Conservation (phyloP, 2,329 filamentous ascomycete genomes). For the Penicillium sp. region DNA sequence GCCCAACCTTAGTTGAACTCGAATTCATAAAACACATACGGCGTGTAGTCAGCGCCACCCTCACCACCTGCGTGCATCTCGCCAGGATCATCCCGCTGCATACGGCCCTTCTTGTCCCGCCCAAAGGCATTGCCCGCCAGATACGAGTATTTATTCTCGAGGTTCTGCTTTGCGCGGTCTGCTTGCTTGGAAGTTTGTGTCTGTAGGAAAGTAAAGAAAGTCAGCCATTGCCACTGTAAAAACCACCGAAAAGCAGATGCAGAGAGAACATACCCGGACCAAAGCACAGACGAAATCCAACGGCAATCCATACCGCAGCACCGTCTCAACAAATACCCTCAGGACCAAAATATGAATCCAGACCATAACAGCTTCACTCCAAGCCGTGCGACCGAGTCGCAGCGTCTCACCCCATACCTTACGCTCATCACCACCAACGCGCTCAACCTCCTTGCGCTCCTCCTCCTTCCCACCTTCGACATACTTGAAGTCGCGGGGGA, state of each 20-base stretch:
- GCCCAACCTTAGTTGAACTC: constrained; percentile 62
- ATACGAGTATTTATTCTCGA: constrained; percentile 85
- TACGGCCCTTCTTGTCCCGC: constrained; percentile 86
- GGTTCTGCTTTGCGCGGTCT: constrained; percentile 72
- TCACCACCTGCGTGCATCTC: constrained; percentile 76
- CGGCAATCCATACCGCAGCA: constrained; percentile 91
- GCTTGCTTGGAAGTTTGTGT: constrained; percentile 71
- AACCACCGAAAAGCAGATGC: not conserved
- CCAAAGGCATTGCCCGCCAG: constrained; percentile 92
- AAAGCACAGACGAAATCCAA: constrained; percentile 83
- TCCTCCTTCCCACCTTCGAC: constrained; percentile 85
- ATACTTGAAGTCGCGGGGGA: constrained; percentile 89
- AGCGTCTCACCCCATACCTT: constrained; percentile 92
- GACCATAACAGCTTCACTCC: constrained; percentile 93
- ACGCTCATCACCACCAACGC: constrained; percentile 77
- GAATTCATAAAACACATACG: constrained; percentile 96
- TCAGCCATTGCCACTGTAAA: not conserved
- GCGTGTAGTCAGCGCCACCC: constrained; percentile 78
- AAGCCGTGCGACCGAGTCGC: constrained; percentile 82
- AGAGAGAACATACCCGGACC: constrained; percentile 62
- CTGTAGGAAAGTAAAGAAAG: constrained; percentile 45
- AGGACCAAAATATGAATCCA: constrained; percentile 91
- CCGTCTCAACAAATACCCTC: constrained; percentile 94
- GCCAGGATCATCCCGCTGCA: constrained; percentile 84
- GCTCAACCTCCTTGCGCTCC: constrained; percentile 81